Base-by-base conservation (phyloP, 768 basidiomycete genomes). In the Termitomyces sp. region DNA sequence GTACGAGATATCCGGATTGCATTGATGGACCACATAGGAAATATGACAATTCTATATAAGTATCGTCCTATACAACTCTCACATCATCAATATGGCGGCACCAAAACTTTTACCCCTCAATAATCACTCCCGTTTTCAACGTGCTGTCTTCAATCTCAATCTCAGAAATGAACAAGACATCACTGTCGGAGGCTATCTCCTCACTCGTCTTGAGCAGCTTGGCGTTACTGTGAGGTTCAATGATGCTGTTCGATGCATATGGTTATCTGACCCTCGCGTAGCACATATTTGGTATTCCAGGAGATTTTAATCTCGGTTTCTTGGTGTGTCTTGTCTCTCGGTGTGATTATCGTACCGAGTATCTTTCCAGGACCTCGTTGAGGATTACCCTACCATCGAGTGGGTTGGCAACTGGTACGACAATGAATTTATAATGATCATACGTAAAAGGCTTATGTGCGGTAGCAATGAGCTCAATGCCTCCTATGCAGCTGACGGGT, bases 401-500 rank as follows among this genome's bases (percentile, higher is more conserved):
- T 96, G 94, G 94, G 82, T 95, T 54, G 94, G 94, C 3, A 91
- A 92, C 69, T 91, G 90, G 89, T 89, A 72, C 8, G 51, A 32
- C 13, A 16, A 42, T 28, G 16, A 7, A 3, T 18, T 6, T 28
- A 2, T 18, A 28, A 8, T 28, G 9, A 8, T 33, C 32, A 22
- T 22, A 18, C 13, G 13, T 32, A 1, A 28, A 42, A 20, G 22
- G 4, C 53, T 62, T 20, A 58, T 56, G 16, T 35, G 15, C 16
- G 45, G 0, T 61, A 91, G 90, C 65, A 92, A 93, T 62, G 90
- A 94, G 70, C 79, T 95, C 54, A 92, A 94, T 65, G 90, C 92
- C 0, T 81, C 92, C 0, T 97, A 97, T 73, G 95, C 95, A n/a
- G 92, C 92, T 0, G 94, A 96, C 68, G 95, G 95, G 8, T 96